Base-by-base conservation (phyloP, 1,139 yeast species). In the Geotrichum histeridarum region DNA sequence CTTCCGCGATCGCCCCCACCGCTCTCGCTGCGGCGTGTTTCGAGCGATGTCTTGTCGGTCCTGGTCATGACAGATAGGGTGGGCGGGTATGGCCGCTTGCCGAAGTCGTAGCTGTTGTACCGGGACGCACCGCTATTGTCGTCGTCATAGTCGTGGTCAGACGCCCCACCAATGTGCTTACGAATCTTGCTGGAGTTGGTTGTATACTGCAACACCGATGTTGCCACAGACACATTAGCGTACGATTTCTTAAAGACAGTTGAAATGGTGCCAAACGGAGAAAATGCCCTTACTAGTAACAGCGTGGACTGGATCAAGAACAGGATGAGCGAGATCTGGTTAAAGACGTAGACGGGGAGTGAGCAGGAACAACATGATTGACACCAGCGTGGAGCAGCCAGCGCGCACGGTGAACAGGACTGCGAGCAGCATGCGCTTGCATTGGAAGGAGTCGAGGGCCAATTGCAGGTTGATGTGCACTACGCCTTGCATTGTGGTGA, bases 221-320 rank as follows among this genome's bases (percentile, higher is more conserved):
- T 73, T 1, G 86, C 86, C 12, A 82, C 77, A 9, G 82, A 76
- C 0, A 75, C 67, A 57, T 71, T 65, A 59, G 71, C 66, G 66
- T 61, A 62, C 54, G 76, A 75, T 0, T 79, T 78, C 0, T 93
- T 80, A 60, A 85, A 76, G 4, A 67, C 60, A 57, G 77, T 78
- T 0, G 83, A 72, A 4, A 80, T 52, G 0, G 82, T 70, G 17
- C 78, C 71, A 60, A 78, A 79, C 0, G 82, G 76, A 4, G 85
- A 80, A 39, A 77, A 64, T 33, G 83, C 67, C 59, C 81, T 82
- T 15, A 70, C 75, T 33, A 84, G 64, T 67, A 76, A 83, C 12
- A 86, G 70, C 5, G 77, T 74, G 1, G 88, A 79, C 56, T 84
- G 85, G 9, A 87, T 57, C 4, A 84, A 69, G 44, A 83, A 70